Conservation (phyloP, 1,284 basidiomycete genomes). For the Moesziomyces aphidis region DNA sequence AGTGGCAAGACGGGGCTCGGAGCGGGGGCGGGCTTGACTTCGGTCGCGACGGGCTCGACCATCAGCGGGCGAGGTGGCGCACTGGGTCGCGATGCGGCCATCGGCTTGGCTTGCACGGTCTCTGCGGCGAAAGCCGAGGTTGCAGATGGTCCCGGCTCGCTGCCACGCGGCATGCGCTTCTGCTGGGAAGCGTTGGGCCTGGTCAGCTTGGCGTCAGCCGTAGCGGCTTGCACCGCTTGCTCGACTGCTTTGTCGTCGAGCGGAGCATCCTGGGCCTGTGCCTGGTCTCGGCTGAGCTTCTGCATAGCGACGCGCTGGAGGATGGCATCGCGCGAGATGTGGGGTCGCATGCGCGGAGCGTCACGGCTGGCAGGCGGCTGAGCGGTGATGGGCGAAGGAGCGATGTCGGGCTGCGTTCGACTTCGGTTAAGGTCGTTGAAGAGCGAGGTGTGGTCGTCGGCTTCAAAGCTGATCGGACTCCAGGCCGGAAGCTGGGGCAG, state of each 20-base stretch:
- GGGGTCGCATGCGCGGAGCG: conserved; percentile 48
- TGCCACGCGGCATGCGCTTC: conserved; percentile 30
- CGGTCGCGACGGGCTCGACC: conserved; percentile 19
- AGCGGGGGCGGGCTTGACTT: conserved; percentile 40
- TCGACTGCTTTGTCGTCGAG: not conserved
- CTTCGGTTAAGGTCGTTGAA: conserved; percentile 21
- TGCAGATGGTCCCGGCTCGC: conserved; percentile 30
- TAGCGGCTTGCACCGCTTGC: not conserved
- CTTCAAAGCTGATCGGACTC: conserved; percentile 57
- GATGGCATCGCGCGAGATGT: conserved; percentile 64
- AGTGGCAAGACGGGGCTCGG: conserved; percentile 51
- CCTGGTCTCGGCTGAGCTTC: conserved; percentile 44
- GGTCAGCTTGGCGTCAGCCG: conserved; percentile 3
- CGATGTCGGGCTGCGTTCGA: conserved; percentile 22
- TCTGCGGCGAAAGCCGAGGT: not conserved
- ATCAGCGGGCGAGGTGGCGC: conserved; percentile 14
- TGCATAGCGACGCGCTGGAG: conserved; percentile 60
- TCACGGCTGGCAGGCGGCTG: conserved; percentile 17
- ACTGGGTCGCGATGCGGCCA: conserved; percentile 29
- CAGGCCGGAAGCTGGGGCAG: conserved; percentile 61
- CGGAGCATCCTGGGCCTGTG: conserved; percentile 3
- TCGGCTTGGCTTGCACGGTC: not conserved
- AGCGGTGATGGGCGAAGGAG: conserved; percentile 3
- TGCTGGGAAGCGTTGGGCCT: conserved; percentile 15
- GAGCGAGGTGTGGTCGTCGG: conserved; percentile 16